Base-by-base conservation (phyloP, 2,329 filamentous ascomycete species). In the Erysiphe neolycopersici region DNA sequence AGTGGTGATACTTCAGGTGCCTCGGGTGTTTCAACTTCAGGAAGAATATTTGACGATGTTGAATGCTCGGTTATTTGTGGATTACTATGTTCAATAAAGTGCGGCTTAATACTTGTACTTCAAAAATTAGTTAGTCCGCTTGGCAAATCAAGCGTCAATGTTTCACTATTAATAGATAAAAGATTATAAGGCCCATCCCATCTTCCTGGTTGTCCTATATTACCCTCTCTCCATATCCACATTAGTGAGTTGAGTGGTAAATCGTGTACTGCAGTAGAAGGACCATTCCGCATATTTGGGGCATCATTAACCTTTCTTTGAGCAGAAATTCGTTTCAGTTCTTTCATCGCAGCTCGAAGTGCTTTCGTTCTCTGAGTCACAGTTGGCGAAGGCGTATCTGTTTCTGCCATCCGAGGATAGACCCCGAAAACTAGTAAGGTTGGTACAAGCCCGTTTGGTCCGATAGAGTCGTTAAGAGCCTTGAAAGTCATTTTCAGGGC, bases 401-500 rank as follows among this genome's bases (percentile, higher is more conserved):
- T 13, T 31, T 46, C 19, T 1, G n/a, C 3, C 19, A 48, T 44
- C 2, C 44, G 14, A 26, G 29, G 44, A 18, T 47, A 49, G 2
- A 41, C 43, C 1, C 44, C 31, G 40, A 44, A 49, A n/a, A 47
- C 43, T 19, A 49, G 30, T 8, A 47, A 30, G 0, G 38, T 49
- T 39, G 36, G 43, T 5, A 47, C 42, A n/a, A 47, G n/a, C 5
- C 45, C 31, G 26, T 46, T 32, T 14, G 31, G 45, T 5, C 42
- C 40, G 11, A 26, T 42, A 8, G 35, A 42, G 43, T 49, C 32
- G 30, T 49, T 49, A 13, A 49, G 18, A 12, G 43, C 47, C 38
- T 49, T 49, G 26, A 49, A 41, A 1, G 43, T 31, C 30, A 49
- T 49, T 38, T 49, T 30, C n/a, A 47, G 29, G 5, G 38, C 38